Conservation (phyloP, 129 eudicot genomes). For the Helichrysum umbraculigerum region DNA sequence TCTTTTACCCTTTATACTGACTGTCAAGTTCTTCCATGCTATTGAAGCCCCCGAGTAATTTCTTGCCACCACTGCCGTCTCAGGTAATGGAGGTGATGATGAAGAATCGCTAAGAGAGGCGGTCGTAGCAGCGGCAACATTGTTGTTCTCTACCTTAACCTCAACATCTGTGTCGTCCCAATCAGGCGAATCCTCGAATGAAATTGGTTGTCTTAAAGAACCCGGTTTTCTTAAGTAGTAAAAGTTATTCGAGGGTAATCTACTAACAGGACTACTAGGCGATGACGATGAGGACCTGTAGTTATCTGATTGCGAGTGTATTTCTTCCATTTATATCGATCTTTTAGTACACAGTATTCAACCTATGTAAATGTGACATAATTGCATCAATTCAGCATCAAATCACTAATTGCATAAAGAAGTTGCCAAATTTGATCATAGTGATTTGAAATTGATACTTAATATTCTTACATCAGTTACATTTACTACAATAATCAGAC, state of each 20-base stretch:
- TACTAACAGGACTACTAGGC: slow-evolving; percentile 84
- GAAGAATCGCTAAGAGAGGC: slow-evolving; percentile 67
- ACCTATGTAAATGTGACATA: background rate
- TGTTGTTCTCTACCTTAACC: slow-evolving; percentile 47
- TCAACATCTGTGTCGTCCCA: slow-evolving; percentile 86
- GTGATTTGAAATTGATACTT: background rate
- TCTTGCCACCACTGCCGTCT: slow-evolving; percentile 53
- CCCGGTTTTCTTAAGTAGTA: slow-evolving; percentile 88
- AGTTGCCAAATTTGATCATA: background rate
- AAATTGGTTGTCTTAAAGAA: slow-evolving; percentile 70
- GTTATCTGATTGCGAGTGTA: slow-evolving; percentile 82
- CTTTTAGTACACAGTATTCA: background rate
- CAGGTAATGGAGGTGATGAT: slow-evolving; percentile 65
- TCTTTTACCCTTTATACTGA: slow-evolving; percentile 77
- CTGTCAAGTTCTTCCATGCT: slow-evolving; percentile 86
- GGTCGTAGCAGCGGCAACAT: slow-evolving; percentile 56
- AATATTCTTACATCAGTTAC: background rate
- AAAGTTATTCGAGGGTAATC: slow-evolving; percentile 82
- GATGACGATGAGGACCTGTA: slow-evolving; percentile 89
- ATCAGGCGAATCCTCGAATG: slow-evolving; percentile 87
- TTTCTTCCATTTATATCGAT: slow-evolving; percentile 65
- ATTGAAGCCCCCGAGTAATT: slow-evolving; percentile 68
- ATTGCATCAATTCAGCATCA: background rate
- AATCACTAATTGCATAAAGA: background rate
- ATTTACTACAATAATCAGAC: background rate